Evolutionary conservation across 129 eudicot genomes (phyloP).

Genomic region (Arctium minus): DNA sequence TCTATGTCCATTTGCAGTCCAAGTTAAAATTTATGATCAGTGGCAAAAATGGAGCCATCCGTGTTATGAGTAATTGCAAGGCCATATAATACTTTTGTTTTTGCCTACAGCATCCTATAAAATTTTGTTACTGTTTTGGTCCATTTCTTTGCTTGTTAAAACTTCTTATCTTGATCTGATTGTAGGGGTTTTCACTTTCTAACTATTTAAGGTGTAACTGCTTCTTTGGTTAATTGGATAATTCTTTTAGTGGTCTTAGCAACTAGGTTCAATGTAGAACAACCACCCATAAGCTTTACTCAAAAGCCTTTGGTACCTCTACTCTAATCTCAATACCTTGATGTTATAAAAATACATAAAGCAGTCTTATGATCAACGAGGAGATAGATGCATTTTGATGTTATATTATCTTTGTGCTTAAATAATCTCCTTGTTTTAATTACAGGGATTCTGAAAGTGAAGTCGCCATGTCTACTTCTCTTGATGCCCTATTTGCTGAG

Average conservation of each 20-base stretch:
- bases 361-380: neutral
- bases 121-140: neutral
- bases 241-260: neutral
- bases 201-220: neutral
- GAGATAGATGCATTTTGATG: neutral
- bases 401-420: neutral
- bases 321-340: too few relatives aligned
- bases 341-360: neutral
- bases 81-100: neutral
- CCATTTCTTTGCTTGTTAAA: neutral
- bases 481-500: slow-evolving; percentile 57
- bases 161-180: neutral
- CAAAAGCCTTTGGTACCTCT: too few relatives aligned
- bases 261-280: too few relatives aligned
- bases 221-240: neutral
- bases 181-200: neutral
- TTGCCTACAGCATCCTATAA: neutral
- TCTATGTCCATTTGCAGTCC: neutral
- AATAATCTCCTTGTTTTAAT: neutral
- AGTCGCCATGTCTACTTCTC: slow-evolving; percentile 42
- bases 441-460: slow-evolving; percentile 46
- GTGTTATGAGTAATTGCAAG: neutral
- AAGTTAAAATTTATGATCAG: neutral
- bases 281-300: too few relatives aligned
- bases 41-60: neutral